A percentile compares a stretch with the other conserved stretches of the same genome.
Conservation (phyloP, 1,284 basidiomycete genomes). For the Rhodotorula mucilaginosa region DNA sequence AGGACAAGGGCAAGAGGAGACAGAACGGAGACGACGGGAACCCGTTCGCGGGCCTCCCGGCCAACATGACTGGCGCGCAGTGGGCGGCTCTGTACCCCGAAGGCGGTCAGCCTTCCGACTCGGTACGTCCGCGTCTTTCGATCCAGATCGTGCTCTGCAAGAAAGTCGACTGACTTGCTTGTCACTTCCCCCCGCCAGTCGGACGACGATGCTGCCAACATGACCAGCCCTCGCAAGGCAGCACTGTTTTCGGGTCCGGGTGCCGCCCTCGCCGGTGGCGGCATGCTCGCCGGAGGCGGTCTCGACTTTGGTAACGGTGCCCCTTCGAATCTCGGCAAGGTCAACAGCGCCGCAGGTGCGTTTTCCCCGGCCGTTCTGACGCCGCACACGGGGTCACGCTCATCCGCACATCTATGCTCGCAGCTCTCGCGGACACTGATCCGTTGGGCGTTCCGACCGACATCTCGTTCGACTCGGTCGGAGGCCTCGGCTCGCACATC, state of each 20-base stretch:
- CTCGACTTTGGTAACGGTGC: constrained; percentile 35
- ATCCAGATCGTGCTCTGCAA: no score
- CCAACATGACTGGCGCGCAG: constrained; percentile 36
- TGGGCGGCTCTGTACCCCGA: constrained; percentile 39
- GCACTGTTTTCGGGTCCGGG: constrained; percentile 42
- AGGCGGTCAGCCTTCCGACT: constrained; percentile 31
- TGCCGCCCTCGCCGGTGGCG: constrained; percentile 39
- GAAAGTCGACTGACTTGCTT: not conserved
- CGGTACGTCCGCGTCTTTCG: constrained; percentile 16
- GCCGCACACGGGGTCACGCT: not conserved
- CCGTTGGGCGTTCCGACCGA: constrained; percentile 91
- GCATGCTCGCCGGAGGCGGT: constrained; percentile 44
- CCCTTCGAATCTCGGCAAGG: constrained; percentile 69
- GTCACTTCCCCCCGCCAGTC: constrained; percentile 10
- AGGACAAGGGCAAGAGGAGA: constrained; percentile 25
- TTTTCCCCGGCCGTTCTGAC: constrained; percentile 15
- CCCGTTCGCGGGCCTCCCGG: constrained; percentile 35
- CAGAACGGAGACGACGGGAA: constrained; percentile 26
- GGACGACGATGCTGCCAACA: constrained; percentile 39
- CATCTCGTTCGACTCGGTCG: constrained; percentile 96
- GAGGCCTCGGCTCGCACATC: constrained; percentile 93
- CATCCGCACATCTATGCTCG: constrained; percentile 19
- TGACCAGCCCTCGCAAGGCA: constrained; percentile 38
- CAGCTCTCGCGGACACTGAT: constrained; percentile 90
- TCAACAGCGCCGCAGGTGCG: constrained; percentile 66